Conservation (phyloP, 805 yeast genomes). For the Pichia californica region DNA sequence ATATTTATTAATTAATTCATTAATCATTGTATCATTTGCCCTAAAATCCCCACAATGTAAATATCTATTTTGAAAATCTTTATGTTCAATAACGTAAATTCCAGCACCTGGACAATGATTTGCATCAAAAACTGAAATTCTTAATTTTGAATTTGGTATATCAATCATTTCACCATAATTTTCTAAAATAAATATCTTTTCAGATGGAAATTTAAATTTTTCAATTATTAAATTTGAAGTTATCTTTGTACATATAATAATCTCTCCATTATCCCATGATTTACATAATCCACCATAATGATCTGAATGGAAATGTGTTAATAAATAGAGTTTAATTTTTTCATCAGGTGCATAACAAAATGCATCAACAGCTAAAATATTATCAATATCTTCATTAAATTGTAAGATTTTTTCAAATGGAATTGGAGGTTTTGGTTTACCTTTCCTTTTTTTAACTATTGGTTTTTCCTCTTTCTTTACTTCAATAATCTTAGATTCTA, state of each 20-base stretch:
- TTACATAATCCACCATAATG: slow-evolving; percentile 86
- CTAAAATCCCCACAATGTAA: slow-evolving; percentile 95
- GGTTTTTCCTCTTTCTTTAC: not conserved
- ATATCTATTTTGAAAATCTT: too few relatives aligned
- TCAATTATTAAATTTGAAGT: slow-evolving; percentile 54
- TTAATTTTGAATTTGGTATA: slow-evolving; percentile 36
- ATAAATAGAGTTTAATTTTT: slow-evolving; percentile 45
- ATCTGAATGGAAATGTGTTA: slow-evolving; percentile 88
- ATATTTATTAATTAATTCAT: slow-evolving; percentile 25
- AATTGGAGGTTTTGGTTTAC: slow-evolving; percentile 26
- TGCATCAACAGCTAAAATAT: slow-evolving; percentile 57
- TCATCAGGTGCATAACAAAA: slow-evolving; percentile 45
- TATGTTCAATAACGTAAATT: too few relatives aligned
- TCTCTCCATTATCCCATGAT: slow-evolving; percentile 61
- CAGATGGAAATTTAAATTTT: slow-evolving; percentile 49
- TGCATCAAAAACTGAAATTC: slow-evolving; percentile 68
- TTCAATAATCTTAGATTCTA: too few relatives aligned
- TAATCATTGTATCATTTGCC: slow-evolving; percentile 48
- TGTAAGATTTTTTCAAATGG: slow-evolving; percentile 50
- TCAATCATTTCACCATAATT: slow-evolving; percentile 33
- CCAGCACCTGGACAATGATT: slow-evolving; percentile 98
- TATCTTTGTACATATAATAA: slow-evolving; percentile 64
- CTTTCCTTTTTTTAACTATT: not conserved
- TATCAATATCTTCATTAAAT: slow-evolving; percentile 24
- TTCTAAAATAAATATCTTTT: slow-evolving; percentile 31